Conservation (phyloP, 345 rosid species). For the Capsella bursapastoris region DNA sequence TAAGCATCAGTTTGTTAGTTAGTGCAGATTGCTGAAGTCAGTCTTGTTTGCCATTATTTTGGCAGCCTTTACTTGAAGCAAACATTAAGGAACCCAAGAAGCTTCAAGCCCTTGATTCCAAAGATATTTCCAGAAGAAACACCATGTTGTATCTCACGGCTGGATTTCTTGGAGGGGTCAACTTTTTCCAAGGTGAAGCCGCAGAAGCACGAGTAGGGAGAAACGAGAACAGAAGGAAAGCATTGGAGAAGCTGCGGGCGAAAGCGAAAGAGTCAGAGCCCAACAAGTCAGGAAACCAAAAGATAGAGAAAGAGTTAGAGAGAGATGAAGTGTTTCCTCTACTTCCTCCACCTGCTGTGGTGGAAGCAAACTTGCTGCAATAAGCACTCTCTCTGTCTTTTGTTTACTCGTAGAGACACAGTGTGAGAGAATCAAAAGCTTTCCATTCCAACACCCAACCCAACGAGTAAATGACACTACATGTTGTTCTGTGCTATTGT, state of each 20-base stretch:
- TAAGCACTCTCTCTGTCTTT: neutral
- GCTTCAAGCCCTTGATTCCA: slow-evolving; percentile 31
- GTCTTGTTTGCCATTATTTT: neutral
- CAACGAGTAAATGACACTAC: neutral
- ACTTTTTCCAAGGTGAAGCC: slow-evolving; percentile 43
- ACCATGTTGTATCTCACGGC: slow-evolving; percentile 48
- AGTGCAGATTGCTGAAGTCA: slow-evolving; percentile 12
- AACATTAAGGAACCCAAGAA: slow-evolving; percentile 32
- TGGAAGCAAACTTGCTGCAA: slow-evolving; percentile 41
- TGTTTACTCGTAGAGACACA: neutral
- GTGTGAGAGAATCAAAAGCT: slow-evolving; percentile 14
- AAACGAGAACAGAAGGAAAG: slow-evolving; percentile 47
- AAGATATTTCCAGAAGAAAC: slow-evolving; percentile 49
- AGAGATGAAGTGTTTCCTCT: slow-evolving; percentile 28
- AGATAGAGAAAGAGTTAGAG: slow-evolving; percentile 30
- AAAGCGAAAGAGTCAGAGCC: slow-evolving; percentile 41
- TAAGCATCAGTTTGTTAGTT: slow-evolving; percentile 10
- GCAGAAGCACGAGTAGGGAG: slow-evolving; percentile 60
- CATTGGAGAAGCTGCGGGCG: slow-evolving; percentile 55
- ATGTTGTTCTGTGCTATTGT: slow-evolving; percentile 5
- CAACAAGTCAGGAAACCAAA: slow-evolving; percentile 27
- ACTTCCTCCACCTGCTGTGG: slow-evolving; percentile 40
- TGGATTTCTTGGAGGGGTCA: slow-evolving; percentile 42
- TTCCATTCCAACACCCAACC: slow-evolving; percentile 14
- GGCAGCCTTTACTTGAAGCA: slow-evolving; percentile 34